These are phyloP conservation scores for Quercus alba DNA, from an alignment of 306 rosid species.

Conservation along the genomic window DNA sequence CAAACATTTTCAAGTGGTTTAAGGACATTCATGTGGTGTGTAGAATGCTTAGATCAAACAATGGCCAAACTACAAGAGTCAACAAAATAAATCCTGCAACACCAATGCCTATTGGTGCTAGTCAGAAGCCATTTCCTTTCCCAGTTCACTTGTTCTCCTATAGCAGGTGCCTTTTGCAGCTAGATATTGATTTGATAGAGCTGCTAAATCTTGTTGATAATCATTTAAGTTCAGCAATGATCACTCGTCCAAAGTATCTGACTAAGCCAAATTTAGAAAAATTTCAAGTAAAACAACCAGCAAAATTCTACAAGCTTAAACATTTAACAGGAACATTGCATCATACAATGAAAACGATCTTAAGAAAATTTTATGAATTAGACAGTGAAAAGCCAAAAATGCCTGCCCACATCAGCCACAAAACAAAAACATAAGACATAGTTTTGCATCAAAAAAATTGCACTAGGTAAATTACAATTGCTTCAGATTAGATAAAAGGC, in stretches of 20 bases:
- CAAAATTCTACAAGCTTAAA: background rate
- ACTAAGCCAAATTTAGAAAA: background rate
- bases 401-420: too few species aligned
- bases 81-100: background rate
- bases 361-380: background rate
- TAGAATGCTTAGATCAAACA: background rate
- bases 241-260: background rate
- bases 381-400: background rate
- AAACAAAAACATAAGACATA: background rate
- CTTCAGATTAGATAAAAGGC: background rate
- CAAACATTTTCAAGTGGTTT: slow-evolving; percentile 50
- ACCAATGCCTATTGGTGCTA: background rate
- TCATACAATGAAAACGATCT: background rate
- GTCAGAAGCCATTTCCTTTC: background rate
- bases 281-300: background rate
- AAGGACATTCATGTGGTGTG: background rate
- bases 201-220: background rate
- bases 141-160: background rate
- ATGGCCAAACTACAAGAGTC: background rate
- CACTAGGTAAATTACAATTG: background rate
- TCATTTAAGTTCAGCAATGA: background rate
- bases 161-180: background rate
- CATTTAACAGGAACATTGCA: background rate
- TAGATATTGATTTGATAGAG: background rate
- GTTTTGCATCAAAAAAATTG: background rate